phyloP scores from a whole-genome alignment of 2,329 filamentous ascomycete species.

The Dactylellina drechsleri region DNA sequence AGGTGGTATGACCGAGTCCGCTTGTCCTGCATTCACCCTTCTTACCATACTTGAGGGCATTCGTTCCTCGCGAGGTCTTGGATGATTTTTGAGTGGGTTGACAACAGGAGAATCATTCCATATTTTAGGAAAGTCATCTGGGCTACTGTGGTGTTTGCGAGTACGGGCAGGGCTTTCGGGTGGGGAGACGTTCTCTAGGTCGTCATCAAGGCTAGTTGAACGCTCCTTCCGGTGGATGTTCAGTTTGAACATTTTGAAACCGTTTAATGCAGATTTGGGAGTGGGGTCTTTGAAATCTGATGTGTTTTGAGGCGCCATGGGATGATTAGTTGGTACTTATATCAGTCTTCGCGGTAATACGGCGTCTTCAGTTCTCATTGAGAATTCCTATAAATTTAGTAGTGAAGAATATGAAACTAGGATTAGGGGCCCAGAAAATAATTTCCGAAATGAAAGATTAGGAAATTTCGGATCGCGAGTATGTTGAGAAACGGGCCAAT shows the following conservation, averaged over 20 bases:
- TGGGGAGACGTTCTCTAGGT: neutral
- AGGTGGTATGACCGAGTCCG: slow-evolving; percentile 3
- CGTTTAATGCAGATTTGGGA: slow-evolving; percentile 2
- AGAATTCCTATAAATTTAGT: neutral
- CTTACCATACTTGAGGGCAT: slow-evolving; percentile 28
- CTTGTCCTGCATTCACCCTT: slow-evolving; percentile 13
- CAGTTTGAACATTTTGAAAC: slow-evolving; percentile 49
- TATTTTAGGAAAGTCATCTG: slow-evolving; percentile 19
- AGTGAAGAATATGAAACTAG: too few relatives aligned
- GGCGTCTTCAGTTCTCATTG: neutral
- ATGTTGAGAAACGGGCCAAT: slow-evolving; percentile 12
- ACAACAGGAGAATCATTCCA: slow-evolving; percentile 51
- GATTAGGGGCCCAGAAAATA: neutral
- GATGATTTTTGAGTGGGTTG: slow-evolving; percentile 35
- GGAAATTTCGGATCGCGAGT: neutral
- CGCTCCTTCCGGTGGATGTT: slow-evolving; percentile 38
- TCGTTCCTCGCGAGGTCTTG: slow-evolving; percentile 33
- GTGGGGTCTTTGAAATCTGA: neutral
- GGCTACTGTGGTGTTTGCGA: slow-evolving; percentile 6
- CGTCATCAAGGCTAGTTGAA: neutral
- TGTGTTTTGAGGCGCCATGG: slow-evolving; percentile 24
- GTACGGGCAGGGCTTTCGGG: neutral
- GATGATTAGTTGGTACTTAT: neutral
- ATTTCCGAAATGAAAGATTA: neutral
- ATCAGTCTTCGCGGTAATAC: neutral